Evolutionary conservation across 164 flowering plant species (phyloP), one percentile per base, ranked within the genome.

Genomic region (Magnolia sinica): DNA sequence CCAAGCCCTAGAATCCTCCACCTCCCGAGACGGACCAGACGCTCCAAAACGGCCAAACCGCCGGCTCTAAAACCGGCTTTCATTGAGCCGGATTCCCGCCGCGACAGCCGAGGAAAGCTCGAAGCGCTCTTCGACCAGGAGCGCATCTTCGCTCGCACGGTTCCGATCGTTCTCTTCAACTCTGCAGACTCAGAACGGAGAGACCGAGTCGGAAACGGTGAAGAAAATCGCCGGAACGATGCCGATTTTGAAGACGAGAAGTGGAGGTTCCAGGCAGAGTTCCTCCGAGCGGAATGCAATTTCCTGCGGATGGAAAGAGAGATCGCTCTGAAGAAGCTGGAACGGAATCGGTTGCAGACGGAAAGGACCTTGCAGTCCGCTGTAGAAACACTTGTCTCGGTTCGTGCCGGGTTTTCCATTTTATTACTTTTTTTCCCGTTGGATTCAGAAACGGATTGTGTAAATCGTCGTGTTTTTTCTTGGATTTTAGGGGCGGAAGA

Each of bases 251-350:
- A 50, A 23, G 89, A 82, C 50, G 92, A 87, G 79, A 83, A 84
- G 67, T 90, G 95, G 93, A 85, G 81, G 84, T 88, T 92, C 77
- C 95, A 92, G 73, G 89, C 92, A 9, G 98, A 95, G 86, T 88
- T 91, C 73, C 82, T 94, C 79, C 87, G 97, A 75, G 97, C 97
- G 4, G 97, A 92, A 76, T 94, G 98, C 74, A 86, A 87, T 75
- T 81, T 92, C 77, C 75, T 94, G 83, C 87, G 98, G 81, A 85
- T 86, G 90, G 95, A 95, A 76, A 90, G 90, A 68, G 92, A 90
- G 72, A 68, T 91, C 31, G 92, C 91, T 20, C 71, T 86, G 79
- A 89, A 85, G 88, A 91, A 93, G 76, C 8, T 89, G 86, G 93
- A 88, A 78, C 78, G 82, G 81, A 86, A 83, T 77, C 82, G 86